Base-by-base conservation (phyloP, 1,284 basidiomycete genomes). In the Kwoniella shivajii region DNA sequence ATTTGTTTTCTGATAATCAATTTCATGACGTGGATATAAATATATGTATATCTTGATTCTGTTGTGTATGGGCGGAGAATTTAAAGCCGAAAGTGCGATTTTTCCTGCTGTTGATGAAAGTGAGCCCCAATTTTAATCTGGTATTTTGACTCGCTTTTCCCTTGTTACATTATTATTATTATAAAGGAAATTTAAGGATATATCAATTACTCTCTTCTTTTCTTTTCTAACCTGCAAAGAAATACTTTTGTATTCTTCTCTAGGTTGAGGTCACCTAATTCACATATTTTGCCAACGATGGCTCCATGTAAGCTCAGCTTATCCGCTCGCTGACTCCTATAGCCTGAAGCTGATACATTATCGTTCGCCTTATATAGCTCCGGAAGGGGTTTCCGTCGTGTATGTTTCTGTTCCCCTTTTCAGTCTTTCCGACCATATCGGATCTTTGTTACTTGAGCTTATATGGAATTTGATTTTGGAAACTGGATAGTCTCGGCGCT, bases 401-500 rank as follows among this genome's bases (percentile, higher is more conserved):
- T 73, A 62, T n/a, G 71, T 66, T n/a, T 16, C 26, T 38, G 45
- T 24, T 30, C 6, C n/a, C 26, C 26, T 18, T 39, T 30, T 48
- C 50, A 29, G 18, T 34, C 18, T 6, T 6, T 36, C 24, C 7
- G n/a, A 38, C 22, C 24, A 16, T 16, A 9, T 29, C 4, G 24
- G 20, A 16, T 11, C 31, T 11, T 18, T 26, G 14, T 34, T 18
- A 6, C 39, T 42, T 7, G 13, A n/a, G 30, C 26, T 42, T 31
- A 41, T 39, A 20, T 30, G n/a, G 3, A 6, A 26, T 38, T 6
- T 30, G n/a, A 29, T 30, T 22, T 20, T 9, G 14, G 24, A 43
- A 11, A 24, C 41, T 43, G 9, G n/a, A n/a, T 65, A 79, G 78
- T 63, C 85, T 94, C 62, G 92, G 92, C 46, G 81, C 90, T 58